These are phyloP conservation scores for Suillus brevipes DNA, from an alignment of 768 basidiomycete species.

Conservation along the genomic window DNA sequence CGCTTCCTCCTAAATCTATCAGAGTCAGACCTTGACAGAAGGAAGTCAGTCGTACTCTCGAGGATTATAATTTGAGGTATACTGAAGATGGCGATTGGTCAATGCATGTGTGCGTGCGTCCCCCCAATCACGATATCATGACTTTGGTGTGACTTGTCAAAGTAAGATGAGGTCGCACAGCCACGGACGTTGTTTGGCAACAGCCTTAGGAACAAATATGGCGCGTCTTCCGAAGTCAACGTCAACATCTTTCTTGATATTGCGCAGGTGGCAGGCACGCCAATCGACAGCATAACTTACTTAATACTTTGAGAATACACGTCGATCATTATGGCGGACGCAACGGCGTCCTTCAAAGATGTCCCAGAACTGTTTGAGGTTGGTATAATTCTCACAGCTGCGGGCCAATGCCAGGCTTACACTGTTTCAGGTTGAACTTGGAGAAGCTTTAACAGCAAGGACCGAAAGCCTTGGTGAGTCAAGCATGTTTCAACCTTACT, in stretches of 20 bases:
- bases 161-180: neutral
- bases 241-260: constrained; percentile 1
- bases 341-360: constrained; percentile 74
- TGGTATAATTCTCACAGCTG: constrained; percentile 16
- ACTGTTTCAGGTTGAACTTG: constrained; percentile 71
- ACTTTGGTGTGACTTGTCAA: neutral
- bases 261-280: neutral
- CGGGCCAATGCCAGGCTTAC: constrained; percentile 7
- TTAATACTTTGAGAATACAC: constrained; percentile 9
- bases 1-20: neutral
- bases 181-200: constrained; percentile 28
- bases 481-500: neutral
- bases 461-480: constrained; percentile 88
- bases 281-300: neutral
- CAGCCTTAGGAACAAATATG: constrained; percentile 22
- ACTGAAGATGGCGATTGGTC: neutral
- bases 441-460: constrained; percentile 84
- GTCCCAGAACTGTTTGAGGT: constrained; percentile 98
- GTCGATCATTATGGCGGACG: constrained; percentile 50
- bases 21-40: neutral
- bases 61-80: neutral
- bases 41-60: neutral
- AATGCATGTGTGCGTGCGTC: neutral
- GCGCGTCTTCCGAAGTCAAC: neutral
- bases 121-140: neutral